phyloP scores from a whole-genome alignment of 2,329 filamentous ascomycete species.

The Paraphaeosphaeria sporulosa region DNA sequence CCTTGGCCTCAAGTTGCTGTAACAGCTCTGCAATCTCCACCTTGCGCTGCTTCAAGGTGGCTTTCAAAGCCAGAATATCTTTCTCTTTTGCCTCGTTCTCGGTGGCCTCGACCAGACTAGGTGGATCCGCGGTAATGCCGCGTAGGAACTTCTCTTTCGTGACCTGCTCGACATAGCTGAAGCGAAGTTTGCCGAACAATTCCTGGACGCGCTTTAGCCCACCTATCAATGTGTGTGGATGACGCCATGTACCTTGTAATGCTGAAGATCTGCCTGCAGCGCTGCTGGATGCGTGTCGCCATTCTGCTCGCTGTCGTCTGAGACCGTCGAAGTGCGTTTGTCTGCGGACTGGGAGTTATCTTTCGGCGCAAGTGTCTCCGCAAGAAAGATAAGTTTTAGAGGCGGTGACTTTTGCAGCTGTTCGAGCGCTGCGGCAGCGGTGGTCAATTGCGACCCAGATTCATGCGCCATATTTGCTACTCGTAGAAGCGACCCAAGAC shows the following conservation, averaged over 20 bases:
- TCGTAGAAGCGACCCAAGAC: slow-evolving; percentile 18
- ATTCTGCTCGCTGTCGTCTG: slow-evolving; percentile 73
- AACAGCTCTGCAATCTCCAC: slow-evolving; percentile 78
- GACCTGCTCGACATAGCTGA: slow-evolving; percentile 97
- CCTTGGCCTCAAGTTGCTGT: slow-evolving; percentile 71
- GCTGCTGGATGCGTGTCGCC: slow-evolving; percentile 71
- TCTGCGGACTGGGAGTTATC: slow-evolving; percentile 48
- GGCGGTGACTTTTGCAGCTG: slow-evolving; percentile 66
- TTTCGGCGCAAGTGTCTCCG: slow-evolving; percentile 73
- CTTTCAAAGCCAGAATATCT: slow-evolving; percentile 74
- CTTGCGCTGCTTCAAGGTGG: slow-evolving; percentile 80
- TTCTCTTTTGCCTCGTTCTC: slow-evolving; percentile 70
- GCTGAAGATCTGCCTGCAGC: slow-evolving; percentile 81
- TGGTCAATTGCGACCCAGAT: slow-evolving; percentile 30
- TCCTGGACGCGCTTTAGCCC: slow-evolving; percentile 61
- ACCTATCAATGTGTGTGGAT: not conserved
- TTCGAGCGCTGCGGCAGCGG: slow-evolving; percentile 52
- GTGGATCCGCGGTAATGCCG: slow-evolving; percentile 88
- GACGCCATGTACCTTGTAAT: slow-evolving; percentile 71
- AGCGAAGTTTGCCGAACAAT: slow-evolving; percentile 93
- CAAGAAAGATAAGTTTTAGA: slow-evolving; percentile 77
- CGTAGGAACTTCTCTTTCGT: slow-evolving; percentile 98
- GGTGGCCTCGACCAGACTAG: slow-evolving; percentile 79
- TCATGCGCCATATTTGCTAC: slow-evolving; percentile 35
- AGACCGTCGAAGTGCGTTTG: slow-evolving; percentile 63